Base-by-base conservation (phyloP, 331 rosid species). In the Ulmus americana region DNA sequence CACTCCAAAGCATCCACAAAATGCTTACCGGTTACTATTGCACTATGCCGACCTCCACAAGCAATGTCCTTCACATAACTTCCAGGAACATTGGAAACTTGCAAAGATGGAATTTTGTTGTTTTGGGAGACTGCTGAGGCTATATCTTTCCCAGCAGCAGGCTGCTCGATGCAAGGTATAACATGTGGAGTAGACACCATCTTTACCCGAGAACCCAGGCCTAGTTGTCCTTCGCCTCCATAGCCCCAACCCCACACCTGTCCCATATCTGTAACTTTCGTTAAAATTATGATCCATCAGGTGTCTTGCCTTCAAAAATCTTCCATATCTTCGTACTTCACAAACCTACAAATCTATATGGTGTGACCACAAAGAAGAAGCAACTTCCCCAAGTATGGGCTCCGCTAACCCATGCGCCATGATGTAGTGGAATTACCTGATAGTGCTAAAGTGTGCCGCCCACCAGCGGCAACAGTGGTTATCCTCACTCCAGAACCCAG, bases 181-280 rank as follows among this genome's bases (percentile, higher is more conserved):
- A 74, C 74, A 72, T 86, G 96, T 73, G 96, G 97, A n/a, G 95
- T 72, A 66, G 95, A 77, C 10, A 88, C 86, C 88, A 80, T 88
- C 85, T 86, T 86, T 60, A 91, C 84, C 62, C 96, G 84, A 28
- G 95, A 77, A 67, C 96, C 97, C 91, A 88, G 78, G 77, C 97
- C 97, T 63, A 91, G 95, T 72, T 91, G 97, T 55, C 97, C 97
- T 83, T 91, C 96, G 8, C 96, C 97, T 79, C 97, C 97, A 73
- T 91, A 87, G 91, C 97, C 97, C 96, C 97, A 91, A 81, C 97
- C 97, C 97, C 97, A 91, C 70, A 88, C 97, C 96, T 88, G 96
- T 83, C 95, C 95, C 90, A 86, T 69, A 91, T 88, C 96, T 91
- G 90, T 83, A 90, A 85, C 97, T 87, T 84, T 63, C 79, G 88